Conservation (phyloP, 23 red algal genomes). For the Gracilariopsis chorda region DNA sequence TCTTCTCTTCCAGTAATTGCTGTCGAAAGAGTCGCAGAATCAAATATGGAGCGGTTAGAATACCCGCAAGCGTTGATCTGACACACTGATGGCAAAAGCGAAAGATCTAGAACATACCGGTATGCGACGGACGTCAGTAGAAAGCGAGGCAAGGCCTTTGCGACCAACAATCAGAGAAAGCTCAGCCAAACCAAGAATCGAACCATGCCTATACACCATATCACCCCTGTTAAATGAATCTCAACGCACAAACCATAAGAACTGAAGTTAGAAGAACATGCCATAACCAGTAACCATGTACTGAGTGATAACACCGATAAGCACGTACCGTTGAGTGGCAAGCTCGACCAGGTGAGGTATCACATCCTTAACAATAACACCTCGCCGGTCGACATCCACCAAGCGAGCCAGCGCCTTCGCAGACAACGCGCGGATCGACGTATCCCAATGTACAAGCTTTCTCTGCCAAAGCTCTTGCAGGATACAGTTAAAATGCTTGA, state of each 20-base stretch:
- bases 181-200: slow-evolving; percentile 60
- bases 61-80: background rate
- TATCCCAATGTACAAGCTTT: slow-evolving; percentile 90
- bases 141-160: background rate
- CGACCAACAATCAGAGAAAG: slow-evolving; percentile 25
- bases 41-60: background rate
- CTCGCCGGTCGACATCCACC: slow-evolving; percentile 17
- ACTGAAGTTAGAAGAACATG: background rate
- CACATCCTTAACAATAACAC: background rate
- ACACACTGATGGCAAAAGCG: background rate
- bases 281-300: background rate
- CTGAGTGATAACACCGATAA: no score
- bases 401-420: slow-evolving; percentile 31
- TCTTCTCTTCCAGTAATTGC: slow-evolving; percentile 32
- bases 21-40: background rate
- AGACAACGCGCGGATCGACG: slow-evolving; percentile 50
- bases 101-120: slow-evolving; percentile 4
- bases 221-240: slow-evolving; percentile 42
- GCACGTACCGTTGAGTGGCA: slow-evolving; percentile 42
- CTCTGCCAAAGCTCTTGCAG: slow-evolving; percentile 32
- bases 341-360: slow-evolving; percentile 44
- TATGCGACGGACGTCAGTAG: slow-evolving; percentile 26
- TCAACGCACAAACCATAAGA: background rate
- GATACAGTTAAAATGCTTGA: slow-evolving; percentile 42
- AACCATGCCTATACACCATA: slow-evolving; percentile 56